Evolutionary conservation across 768 basidiomycete species (phyloP).

Genomic region (Panaeolus papilionaceus): DNA sequence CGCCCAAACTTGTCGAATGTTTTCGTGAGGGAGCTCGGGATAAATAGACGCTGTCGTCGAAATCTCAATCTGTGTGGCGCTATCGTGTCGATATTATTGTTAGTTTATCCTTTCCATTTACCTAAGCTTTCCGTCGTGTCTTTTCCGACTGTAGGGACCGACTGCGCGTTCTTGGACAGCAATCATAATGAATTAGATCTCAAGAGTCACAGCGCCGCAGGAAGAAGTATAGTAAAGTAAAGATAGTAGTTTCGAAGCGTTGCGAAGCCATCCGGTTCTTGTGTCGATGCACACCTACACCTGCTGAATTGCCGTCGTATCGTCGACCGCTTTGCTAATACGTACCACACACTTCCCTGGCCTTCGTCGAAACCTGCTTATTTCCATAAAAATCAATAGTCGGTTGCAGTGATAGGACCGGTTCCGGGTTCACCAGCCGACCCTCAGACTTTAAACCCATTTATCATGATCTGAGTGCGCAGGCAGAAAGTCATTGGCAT

Average conservation of each 20-base stretch:
- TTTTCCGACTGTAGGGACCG: background rate
- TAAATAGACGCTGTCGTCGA: conserved; percentile 2
- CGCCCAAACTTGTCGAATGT: background rate
- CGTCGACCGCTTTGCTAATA: background rate
- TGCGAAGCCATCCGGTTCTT: background rate
- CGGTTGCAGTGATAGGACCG: background rate
- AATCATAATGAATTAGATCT: conserved; percentile 3
- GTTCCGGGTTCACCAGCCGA: conserved; percentile 9
- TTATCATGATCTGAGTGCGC: background rate
- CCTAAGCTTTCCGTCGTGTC: background rate
- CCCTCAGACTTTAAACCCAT: background rate
- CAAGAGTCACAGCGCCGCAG: background rate
- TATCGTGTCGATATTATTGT: background rate
- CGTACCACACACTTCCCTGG: background rate
- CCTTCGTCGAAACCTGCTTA: background rate
- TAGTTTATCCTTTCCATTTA: background rate
- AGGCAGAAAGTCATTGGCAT: background rate
- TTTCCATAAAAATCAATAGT: background rate
- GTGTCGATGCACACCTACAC: conserved; percentile 1
- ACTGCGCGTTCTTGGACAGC: background rate
- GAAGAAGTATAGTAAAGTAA: background rate
- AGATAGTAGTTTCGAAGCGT: background rate
- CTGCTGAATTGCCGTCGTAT: background rate
- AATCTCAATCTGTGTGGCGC: conserved; percentile 1
- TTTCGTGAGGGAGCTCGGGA: background rate